These are phyloP conservation scores for Fraxinus platypoda DNA, from an alignment of 305 asterid species.

Conservation along the genomic window DNA sequence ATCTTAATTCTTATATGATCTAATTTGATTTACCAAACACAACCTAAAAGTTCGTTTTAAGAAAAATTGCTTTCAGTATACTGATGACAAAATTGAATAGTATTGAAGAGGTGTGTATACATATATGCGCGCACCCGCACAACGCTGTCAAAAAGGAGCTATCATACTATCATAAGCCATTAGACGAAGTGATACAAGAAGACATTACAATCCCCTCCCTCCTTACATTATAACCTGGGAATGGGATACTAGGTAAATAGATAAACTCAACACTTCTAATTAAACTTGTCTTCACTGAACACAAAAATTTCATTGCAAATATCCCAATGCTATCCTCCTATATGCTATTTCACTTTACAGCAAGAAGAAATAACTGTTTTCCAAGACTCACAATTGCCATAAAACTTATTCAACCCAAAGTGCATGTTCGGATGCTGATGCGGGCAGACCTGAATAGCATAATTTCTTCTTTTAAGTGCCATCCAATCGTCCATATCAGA, in stretches of 20 bases:
- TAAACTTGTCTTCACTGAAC: background rate
- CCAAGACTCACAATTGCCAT: constrained; percentile 13
- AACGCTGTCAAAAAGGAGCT: background rate
- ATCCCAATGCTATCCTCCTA: background rate
- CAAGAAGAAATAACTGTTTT: constrained; percentile 16
- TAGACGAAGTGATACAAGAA: background rate
- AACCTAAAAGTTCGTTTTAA: background rate
- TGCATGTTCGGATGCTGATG: background rate
- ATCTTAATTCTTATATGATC: background rate
- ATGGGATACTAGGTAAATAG: background rate
- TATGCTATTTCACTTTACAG: background rate
- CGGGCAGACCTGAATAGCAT: background rate
- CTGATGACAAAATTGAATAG: background rate
- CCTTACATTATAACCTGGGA: background rate
- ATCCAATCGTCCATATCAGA: background rate
- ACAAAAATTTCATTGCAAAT: background rate
- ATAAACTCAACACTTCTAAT: background rate
- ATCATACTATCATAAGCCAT: background rate
- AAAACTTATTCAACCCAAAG: constrained; percentile 7
- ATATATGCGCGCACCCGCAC: background rate
- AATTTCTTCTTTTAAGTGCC: background rate
- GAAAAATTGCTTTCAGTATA: background rate
- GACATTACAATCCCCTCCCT: background rate
- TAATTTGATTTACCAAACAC: background rate
- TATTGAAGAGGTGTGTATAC: background rate